Base-by-base conservation (phyloP, 2,329 filamentous ascomycete species). In the Cercospora sp. region DNA sequence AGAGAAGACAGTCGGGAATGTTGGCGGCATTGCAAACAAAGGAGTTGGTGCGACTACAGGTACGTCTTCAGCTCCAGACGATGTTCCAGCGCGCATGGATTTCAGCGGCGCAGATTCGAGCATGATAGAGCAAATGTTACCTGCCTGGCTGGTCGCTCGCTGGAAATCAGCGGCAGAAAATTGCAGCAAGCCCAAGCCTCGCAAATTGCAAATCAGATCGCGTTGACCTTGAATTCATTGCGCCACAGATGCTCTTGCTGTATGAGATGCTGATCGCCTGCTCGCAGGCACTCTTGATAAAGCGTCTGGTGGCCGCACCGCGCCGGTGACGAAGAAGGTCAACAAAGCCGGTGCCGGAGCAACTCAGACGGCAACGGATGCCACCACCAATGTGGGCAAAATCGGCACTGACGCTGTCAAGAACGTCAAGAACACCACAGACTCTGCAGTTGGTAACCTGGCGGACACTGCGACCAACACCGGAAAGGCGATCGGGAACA, bases 321-420 rank as follows among this genome's bases (percentile, higher is more conserved):
- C 70, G 10, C 71, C 73, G 33, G 74, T 77, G 5, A 74, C 80
- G 16, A 75, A 77, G 48, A 77, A 76, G 36, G 76, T 77, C 51
- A 73, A 76, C 26, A 75, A 77, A 59, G 77, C 77, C 3, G 76
- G 75, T 0, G 78, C 78, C 5, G 77, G 76, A 33, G 74, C 75
- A 0, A 75, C 80, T 0, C 79, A 78, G 69, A 77, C 78, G 4
- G 76, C 79, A 0, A 59, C 58, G 7, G 68, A 75, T 31, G 75
- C 76, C 1, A 73, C 79, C 0, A 82, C 79, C 72, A 77, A 77
- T 18, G 76, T 80, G 10, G 75, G 78, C 31, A 76, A 79, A 58
- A 77, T 79, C 3, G 78, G 78, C 1, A 68, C 70, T 39, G 67
- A 71, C 18, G 75, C 72, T 39, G 73, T 71, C 12, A 72, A 69